A percentile compares a stretch with the other conserved stretches of the same genome.
phyloP scores from a whole-genome alignment of 2,329 filamentous ascomycete species.

The Alternaria sp. region DNA sequence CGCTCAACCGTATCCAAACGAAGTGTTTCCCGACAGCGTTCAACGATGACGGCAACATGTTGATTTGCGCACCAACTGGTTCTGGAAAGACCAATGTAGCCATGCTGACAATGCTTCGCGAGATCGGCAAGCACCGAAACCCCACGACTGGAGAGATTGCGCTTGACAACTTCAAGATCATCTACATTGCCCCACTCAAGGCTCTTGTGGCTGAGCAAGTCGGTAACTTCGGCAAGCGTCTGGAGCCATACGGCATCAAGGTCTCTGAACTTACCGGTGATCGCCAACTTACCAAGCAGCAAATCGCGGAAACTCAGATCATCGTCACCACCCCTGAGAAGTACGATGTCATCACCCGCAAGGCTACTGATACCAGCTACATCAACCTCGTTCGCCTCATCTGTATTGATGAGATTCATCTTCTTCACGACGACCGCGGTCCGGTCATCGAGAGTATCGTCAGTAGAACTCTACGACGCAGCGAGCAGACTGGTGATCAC shows the following conservation, averaged over 20 bases:
- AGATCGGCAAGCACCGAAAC: constrained; percentile 94
- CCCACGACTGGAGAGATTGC: constrained; percentile 90
- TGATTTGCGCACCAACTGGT: constrained; percentile 95
- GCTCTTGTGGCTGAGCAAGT: constrained; percentile 97
- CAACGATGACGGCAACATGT: constrained; percentile 93
- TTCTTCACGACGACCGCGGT: constrained; percentile 95
- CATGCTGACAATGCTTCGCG: constrained; percentile 94
- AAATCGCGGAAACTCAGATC: constrained; percentile 96
- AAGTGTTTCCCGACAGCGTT: constrained; percentile 92
- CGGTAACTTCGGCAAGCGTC: constrained; percentile 90
- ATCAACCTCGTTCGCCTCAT: constrained; percentile 95
- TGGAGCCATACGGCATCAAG: constrained; percentile 88
- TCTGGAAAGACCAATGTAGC: constrained; percentile 99
- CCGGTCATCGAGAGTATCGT: constrained; percentile 98
- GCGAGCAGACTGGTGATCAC: constrained; percentile 91
- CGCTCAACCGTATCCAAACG: constrained; percentile 94
- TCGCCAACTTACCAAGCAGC: constrained; percentile 96
- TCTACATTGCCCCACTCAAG: constrained; percentile 96
- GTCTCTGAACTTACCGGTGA: constrained; percentile 98
- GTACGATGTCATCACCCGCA: constrained; percentile 98
- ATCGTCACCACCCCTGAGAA: constrained; percentile 99
- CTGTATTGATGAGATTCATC: constrained; percentile 97
- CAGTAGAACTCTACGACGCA: constrained; percentile 88
- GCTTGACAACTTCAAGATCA: constrained; percentile 96
- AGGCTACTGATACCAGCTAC: constrained; percentile 95